Conservation (phyloP, 495 filamentous ascomycete species). For the Gamarada debralockiae region DNA sequence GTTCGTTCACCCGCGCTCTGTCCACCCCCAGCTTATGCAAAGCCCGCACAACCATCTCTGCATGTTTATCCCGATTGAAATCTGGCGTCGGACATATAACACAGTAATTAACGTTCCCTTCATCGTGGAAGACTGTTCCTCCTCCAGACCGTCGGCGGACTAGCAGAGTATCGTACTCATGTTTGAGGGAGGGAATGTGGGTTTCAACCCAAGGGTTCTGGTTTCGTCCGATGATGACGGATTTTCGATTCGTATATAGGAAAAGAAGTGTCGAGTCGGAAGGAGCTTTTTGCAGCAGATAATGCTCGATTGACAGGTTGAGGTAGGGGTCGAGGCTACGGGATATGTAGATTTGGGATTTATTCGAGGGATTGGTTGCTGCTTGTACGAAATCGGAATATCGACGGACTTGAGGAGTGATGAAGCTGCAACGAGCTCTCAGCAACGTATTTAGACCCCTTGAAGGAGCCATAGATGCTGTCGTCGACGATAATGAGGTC, state of each 20-base stretch:
- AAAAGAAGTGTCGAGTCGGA: constrained; percentile 73
- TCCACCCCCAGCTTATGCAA: constrained; percentile 49
- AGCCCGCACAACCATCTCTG: constrained; percentile 83
- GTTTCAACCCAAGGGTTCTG: constrained; percentile 97
- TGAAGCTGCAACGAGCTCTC: not conserved
- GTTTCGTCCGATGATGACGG: constrained; percentile 89
- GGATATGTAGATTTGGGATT: constrained; percentile 71
- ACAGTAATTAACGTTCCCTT: constrained; percentile 88
- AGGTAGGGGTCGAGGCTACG: constrained; percentile 70
- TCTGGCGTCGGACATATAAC: constrained; percentile 72
- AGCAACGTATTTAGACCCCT: constrained; percentile 15
- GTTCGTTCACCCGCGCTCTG: constrained; percentile 68
- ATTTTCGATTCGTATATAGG: constrained; percentile 81
- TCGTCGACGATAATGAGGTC: not conserved
- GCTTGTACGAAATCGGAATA: constrained; percentile 13
- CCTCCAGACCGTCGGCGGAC: constrained; percentile 85
- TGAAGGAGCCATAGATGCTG: constrained; percentile 21
- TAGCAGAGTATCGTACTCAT: constrained; percentile 35
- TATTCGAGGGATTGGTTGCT: constrained; percentile 17
- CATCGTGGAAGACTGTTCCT: constrained; percentile 90
- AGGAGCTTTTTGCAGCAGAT: constrained; percentile 70
- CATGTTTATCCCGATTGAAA: constrained; percentile 84
- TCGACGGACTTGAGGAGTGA: not conserved
- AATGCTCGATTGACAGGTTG: constrained; percentile 95
- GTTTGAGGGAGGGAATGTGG: constrained; percentile 49